Percentiles rank a stretch among this genome's conserved stretches.
Conservation (phyloP, 768 basidiomycete genomes). For the Clathrus columnatus region DNA sequence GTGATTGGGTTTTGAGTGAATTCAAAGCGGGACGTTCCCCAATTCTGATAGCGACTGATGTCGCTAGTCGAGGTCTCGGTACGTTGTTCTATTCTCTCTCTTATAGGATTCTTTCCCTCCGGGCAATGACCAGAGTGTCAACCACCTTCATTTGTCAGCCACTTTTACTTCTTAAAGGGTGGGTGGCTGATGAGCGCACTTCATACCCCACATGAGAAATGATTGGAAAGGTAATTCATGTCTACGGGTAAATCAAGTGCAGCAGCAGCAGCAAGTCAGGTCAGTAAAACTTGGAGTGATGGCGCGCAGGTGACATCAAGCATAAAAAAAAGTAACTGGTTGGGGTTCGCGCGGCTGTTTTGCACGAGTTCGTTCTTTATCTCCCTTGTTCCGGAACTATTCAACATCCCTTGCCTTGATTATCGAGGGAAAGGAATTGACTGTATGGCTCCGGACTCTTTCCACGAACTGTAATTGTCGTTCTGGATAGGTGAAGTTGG, state of each 20-base stretch:
- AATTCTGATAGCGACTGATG: slow-evolving; percentile 97
- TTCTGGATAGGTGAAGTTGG: neutral
- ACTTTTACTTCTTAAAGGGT: neutral
- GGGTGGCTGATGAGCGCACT: neutral
- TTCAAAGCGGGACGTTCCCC: slow-evolving; percentile 98
- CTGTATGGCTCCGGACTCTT: slow-evolving; percentile 7
- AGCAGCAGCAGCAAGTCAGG: neutral
- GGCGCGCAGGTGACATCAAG: slow-evolving; percentile 7
- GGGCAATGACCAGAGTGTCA: slow-evolving; percentile 1
- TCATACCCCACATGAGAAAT: neutral
- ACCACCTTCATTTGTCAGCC: neutral
- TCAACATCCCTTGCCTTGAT: slow-evolving; percentile 1
- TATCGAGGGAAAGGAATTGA: neutral
- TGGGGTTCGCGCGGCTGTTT: no score
- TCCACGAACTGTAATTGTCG: slow-evolving; percentile 9
- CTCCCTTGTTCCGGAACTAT: neutral
- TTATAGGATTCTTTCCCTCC: neutral
- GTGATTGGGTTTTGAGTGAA: slow-evolving; percentile 97
- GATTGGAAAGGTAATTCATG: neutral
- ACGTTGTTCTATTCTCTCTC: slow-evolving; percentile 45
- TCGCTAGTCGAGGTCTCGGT: slow-evolving; percentile 99
- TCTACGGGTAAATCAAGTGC: neutral
- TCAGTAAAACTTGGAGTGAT: neutral
- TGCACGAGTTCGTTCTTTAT: slow-evolving; percentile 5
- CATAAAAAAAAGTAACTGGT: slow-evolving; percentile 2